Evolutionary conservation across 768 basidiomycete species (phyloP).

Genomic region (Russula virescens): DNA sequence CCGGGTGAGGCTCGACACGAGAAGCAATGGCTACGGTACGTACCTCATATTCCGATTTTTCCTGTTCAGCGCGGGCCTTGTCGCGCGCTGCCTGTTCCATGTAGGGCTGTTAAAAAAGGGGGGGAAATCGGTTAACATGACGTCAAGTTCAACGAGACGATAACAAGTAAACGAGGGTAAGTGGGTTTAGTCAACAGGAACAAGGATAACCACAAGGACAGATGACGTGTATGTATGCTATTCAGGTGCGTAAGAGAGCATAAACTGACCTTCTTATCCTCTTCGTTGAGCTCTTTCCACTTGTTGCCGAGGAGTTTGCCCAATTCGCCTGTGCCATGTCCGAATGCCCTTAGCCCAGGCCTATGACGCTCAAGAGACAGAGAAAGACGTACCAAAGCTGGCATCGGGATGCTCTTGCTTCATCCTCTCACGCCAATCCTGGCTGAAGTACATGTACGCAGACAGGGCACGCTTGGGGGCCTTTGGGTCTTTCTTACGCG

Average conservation of each 20-base stretch:
- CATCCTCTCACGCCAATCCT: constrained; percentile 93
- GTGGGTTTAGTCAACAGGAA: background rate
- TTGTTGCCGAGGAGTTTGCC: constrained; percentile 93
- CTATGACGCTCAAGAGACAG: constrained; percentile 6
- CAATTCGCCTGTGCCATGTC: constrained; percentile 60
- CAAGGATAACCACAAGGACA: background rate
- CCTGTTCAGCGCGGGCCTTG: constrained; percentile 81
- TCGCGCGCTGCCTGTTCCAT: constrained; percentile 79
- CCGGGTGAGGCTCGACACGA: background rate
- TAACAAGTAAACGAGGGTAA: background rate
- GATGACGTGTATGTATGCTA: constrained; percentile 10
- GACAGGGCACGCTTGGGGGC: constrained; percentile 90
- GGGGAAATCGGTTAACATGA: constrained; percentile 4
- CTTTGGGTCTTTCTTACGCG: constrained; percentile 73
- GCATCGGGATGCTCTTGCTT: constrained; percentile 95
- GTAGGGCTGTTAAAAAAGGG: constrained; percentile 59
- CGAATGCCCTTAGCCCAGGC: constrained; percentile 17
- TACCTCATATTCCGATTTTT: constrained; percentile 51
- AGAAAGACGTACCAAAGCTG: constrained; percentile 61
- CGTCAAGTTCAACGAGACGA: constrained; percentile 2
- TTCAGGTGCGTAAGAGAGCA: background rate
- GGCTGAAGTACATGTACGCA: constrained; percentile 98
- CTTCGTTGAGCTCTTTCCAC: constrained; percentile 93
- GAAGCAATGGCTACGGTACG: constrained; percentile 23
- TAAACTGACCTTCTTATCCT: constrained; percentile 76